Evolutionary conservation across 2,329 filamentous ascomycete genomes (phyloP), one percentile per base, ranked within the genome.

Genomic region (Akanthomyces lecanii): DNA sequence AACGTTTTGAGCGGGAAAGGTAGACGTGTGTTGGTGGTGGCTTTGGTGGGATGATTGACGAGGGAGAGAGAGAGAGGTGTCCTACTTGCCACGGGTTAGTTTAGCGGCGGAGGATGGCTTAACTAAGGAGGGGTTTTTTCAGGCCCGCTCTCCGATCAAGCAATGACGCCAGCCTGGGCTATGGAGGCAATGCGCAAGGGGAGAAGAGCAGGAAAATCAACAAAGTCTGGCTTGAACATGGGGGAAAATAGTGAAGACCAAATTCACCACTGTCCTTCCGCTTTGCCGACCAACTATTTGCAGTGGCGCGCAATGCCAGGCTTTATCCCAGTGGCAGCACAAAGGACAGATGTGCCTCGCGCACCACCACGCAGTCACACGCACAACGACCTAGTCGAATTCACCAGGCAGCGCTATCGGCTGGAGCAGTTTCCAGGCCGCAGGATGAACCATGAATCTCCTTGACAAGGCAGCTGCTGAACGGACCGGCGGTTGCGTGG

Each of bases 41-140:
- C 67, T 69, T 66, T 69, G 65, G 68, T 65, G 67, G 66, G 63
- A 66, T 58, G 63, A 62, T 61, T 59, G 64, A 63, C 55, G 65
- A 59, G 64, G 65, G 66, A 63, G 67, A 67, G 65, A 65, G 63
- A 67, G 62, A 66, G 63, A 66, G 64, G 65, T 67, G 69, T 72
- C 70, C 70, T 71, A 67, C 65, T 70, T 66, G 69, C 66, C 65
- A 70, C 68, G 69, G 66, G 69, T 72, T 67, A 72, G 71, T 69
- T 68, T 66, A 67, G 65, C 66, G 63, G 63, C 65, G 38, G 45
- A 45, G 48, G 52, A 55, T 55, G 61, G 61, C 40, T 63, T 59
- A 54, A 63, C 61, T 59, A 63, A 63, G 61, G 61, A 63, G 61
- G 61, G 61, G 61, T 63, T 63, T 63, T 62, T 63, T 48, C 45